phyloP scores from a whole-genome alignment of 805 yeast genomes.

The Starmera dryadoides region DNA sequence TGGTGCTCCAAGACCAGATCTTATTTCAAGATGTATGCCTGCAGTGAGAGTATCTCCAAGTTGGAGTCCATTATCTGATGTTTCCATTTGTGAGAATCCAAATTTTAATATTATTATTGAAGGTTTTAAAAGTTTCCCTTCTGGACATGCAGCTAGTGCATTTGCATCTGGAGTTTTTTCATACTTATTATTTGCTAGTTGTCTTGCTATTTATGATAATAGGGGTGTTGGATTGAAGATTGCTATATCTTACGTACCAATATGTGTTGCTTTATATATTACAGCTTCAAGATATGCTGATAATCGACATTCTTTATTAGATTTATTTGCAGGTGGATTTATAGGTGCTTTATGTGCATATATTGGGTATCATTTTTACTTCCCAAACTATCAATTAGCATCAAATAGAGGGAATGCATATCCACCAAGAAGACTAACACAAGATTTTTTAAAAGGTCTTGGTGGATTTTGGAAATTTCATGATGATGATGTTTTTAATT shows the following conservation, averaged over 20 bases:
- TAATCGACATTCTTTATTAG: constrained; percentile 34
- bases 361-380: constrained; percentile 33
- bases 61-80: constrained; percentile 31
- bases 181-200: constrained; percentile 27
- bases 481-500: constrained; percentile 19
- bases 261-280: constrained; percentile 26
- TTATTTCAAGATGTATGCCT: constrained; percentile 43
- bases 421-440: constrained; percentile 34
- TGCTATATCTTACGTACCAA: constrained; percentile 27
- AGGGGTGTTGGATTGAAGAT: constrained; percentile 28
- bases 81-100: constrained; percentile 38
- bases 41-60: constrained; percentile 22
- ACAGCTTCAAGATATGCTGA: constrained; percentile 40
- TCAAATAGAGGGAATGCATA: constrained; percentile 31
- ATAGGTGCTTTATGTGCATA: constrained; percentile 29
- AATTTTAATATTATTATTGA: constrained; percentile 30
- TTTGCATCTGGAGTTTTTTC: constrained; percentile 38
- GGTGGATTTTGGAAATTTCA: constrained; percentile 32
- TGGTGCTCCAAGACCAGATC: constrained; percentile 48
- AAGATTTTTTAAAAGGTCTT: constrained; percentile 17
- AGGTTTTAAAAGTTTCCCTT: constrained; percentile 52
- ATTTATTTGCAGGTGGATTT: constrained; percentile 30
- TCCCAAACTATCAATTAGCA: constrained; percentile 26
- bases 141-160: constrained; percentile 47
- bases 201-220: constrained; percentile 27